These are phyloP conservation scores for Cystobasidiaceae sp. DNA, from an alignment of 1,284 basidiomycete species.

Conservation along the genomic window DNA sequence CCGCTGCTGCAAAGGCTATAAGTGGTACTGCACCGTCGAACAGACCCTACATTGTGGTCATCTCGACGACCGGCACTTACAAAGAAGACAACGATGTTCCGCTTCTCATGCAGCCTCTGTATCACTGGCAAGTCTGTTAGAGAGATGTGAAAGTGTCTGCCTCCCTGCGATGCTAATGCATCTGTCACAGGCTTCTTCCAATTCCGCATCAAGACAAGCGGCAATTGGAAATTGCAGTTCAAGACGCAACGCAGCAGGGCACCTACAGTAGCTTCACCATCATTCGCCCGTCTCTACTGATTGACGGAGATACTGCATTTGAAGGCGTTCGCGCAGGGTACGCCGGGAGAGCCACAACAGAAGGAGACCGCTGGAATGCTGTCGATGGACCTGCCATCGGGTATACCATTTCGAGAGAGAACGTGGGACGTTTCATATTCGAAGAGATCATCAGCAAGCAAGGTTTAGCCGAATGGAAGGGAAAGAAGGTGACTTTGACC, in stretches of 20 bases:
- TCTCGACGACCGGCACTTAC: not conserved
- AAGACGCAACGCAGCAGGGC: not conserved
- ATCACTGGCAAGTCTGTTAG: constrained; percentile 4
- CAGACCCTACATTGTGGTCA: not conserved
- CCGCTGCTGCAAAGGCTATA: not conserved
- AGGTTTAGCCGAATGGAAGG: not conserved
- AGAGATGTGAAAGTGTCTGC: no score
- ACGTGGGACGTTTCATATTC: constrained; percentile 6
- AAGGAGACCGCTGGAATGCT: constrained; percentile 2
- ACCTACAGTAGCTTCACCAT: not conserved
- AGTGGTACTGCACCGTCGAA: not conserved
- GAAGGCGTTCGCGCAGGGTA: not conserved
- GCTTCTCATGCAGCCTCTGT: not conserved
- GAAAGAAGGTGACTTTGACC: not conserved
- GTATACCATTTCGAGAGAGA: not conserved
- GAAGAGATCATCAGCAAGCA: constrained; percentile 5
- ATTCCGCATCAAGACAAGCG: not conserved
- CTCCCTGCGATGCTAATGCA: no score
- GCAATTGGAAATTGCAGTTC: not conserved
- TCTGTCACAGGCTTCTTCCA: not conserved
- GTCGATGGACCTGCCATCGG: not conserved
- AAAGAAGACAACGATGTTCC: not conserved
- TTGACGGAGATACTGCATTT: not conserved
- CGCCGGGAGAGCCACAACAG: not conserved
- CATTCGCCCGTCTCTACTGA: not conserved